Evolutionary conservation across 1,284 basidiomycete genomes (phyloP), one percentile per base, ranked within the genome.

Genomic region (Mycosarcoma mackinlayi): DNA sequence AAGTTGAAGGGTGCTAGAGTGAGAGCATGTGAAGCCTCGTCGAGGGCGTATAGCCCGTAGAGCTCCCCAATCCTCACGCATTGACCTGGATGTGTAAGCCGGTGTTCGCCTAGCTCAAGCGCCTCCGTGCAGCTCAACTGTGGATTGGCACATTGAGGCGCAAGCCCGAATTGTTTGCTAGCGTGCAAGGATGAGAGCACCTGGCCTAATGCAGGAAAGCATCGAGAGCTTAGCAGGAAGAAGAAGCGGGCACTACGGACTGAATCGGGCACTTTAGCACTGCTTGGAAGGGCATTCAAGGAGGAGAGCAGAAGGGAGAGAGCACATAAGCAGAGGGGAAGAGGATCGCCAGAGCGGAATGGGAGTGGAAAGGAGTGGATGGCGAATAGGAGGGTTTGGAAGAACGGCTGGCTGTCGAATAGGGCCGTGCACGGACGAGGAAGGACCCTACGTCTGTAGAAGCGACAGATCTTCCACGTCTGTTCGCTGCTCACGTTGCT

Each of bases 51-150:
- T n/a, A n/a, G n/a, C n/a, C n/a, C n/a, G n/a, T n/a, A n/a, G n/a
- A n/a, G n/a, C n/a, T n/a, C n/a, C n/a, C n/a, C n/a, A n/a, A n/a
- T n/a, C n/a, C n/a, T n/a, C n/a, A n/a, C n/a, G n/a, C n/a, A n/a
- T n/a, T 51, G 31, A 47, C 21, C 33, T 30, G 18, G 63, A 66
- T 60, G 56, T 66, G 57, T 66, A 66, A 66, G 63, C 63, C 39
- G 35, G 52, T 55, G 39, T 52, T 55, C 56, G 56, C 56, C 37
- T 55, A 33, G 8, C 34, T 18, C 23, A 23, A 40, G 42, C 24
- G 18, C 40, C 45, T 46, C 55, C 37, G 45, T 49, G 52, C 55
- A 51, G 46, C 21, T 27, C 25, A 27, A 4, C 21, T 18, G 31
- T 35, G 24, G 25, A 23, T 21, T 33, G 30, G 56, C 62, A 65